A percentile compares a stretch with the other conserved stretches of the same genome.
Conservation (phyloP, 805 yeast genomes). For the Wickerhamomyces ciferrii region DNA sequence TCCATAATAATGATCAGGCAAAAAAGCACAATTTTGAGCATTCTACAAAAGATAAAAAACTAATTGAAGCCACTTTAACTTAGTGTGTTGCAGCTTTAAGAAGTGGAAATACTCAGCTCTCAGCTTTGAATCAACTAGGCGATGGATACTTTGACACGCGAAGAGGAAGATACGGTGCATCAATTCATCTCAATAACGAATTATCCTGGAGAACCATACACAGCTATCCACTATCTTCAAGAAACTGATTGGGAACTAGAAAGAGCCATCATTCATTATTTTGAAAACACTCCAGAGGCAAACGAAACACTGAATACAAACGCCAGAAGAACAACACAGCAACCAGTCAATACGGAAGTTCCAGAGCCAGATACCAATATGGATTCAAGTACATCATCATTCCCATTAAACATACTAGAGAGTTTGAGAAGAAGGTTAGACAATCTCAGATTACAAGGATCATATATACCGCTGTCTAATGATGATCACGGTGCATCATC, state of each 20-base stretch:
- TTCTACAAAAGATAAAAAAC: too few relatives aligned
- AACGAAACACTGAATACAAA: conserved; percentile 15
- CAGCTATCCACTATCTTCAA: conserved; percentile 17
- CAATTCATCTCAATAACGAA: conserved; percentile 14
- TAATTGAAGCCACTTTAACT: too few relatives aligned
- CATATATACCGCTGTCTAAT: conserved; percentile 24
- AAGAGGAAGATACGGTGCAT: conserved; percentile 7
- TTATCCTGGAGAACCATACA: conserved; percentile 13
- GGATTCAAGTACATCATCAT: conserved; percentile 6
- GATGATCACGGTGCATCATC: conserved; percentile 4
- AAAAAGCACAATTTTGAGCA: too few relatives aligned
- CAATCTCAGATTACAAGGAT: conserved; percentile 14
- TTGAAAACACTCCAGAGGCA: conserved; percentile 18
- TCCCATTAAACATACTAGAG: conserved; percentile 16
- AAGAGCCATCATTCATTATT: conserved; percentile 20
- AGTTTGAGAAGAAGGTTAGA: conserved; percentile 21
- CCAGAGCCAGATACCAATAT: not conserved
- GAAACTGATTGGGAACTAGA: conserved; percentile 35
- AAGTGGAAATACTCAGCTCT: too few relatives aligned
- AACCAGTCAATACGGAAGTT: not conserved
- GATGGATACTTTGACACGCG: conserved; percentile 14
- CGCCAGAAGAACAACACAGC: not conserved
- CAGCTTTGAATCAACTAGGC: too few relatives aligned
- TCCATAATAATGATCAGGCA: not conserved
- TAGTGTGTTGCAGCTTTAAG: too few relatives aligned